A percentile compares a stretch with the other conserved stretches of the same genome.
phyloP scores from a whole-genome alignment of 108 stramenopile species.

The Aurantiochytrium sp. region DNA sequence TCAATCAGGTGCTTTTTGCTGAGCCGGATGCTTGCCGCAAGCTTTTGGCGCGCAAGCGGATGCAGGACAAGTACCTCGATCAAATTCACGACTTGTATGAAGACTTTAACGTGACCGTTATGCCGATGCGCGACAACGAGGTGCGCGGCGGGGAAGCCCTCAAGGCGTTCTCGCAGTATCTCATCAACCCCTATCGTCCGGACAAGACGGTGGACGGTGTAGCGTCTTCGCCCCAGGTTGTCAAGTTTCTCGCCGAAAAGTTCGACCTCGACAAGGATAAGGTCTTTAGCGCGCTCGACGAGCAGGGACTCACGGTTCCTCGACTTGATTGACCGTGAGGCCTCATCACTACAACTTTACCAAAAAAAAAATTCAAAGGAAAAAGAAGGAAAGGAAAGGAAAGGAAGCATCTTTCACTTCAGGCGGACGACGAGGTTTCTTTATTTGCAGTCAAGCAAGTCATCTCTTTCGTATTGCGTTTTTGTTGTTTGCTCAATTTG shows the following conservation, averaged over 20 bases:
- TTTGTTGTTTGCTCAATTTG: too few species aligned
- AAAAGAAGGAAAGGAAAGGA: too few species aligned
- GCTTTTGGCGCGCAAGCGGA: conserved; percentile 75
- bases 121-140: conserved; percentile 95
- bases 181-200: conserved; percentile 65
- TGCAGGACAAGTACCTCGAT: conserved; percentile 99
- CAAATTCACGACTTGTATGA: conserved; percentile 98
- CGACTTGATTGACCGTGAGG: background rate
- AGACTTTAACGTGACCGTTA: conserved; percentile 93
- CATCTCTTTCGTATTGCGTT: too few species aligned
- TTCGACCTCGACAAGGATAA: conserved; percentile 4
- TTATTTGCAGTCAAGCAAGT: too few species aligned
- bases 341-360: too few species aligned
- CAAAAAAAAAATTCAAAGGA: too few species aligned
- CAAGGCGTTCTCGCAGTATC: conserved; percentile 71
- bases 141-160: conserved; percentile 80
- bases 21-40: conserved; percentile 85
- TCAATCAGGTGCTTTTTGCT: conserved; percentile 98
- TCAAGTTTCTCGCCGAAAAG: background rate
- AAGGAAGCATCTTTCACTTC: too few species aligned
- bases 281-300: background rate
- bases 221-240: background rate
- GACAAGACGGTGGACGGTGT: conserved; percentile 43
- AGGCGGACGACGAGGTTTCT: too few species aligned
- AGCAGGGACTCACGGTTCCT: conserved; percentile 7